phyloP scores from a whole-genome alignment of 495 filamentous ascomycete genomes.

The Talaromyces liani region DNA sequence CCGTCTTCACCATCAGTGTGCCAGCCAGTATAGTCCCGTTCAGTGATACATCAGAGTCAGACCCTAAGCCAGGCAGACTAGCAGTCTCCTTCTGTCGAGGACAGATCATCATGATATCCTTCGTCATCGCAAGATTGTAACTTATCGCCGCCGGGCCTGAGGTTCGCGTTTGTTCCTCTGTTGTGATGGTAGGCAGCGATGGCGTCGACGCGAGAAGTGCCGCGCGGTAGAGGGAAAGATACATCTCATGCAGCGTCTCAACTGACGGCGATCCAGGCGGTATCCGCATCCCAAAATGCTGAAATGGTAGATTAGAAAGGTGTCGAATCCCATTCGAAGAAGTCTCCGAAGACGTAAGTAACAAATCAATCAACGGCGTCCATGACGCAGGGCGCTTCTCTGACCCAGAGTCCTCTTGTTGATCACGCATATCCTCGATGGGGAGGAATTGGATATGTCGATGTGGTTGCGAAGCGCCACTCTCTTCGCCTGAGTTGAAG shows the following conservation, averaged over 20 bases:
- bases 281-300: constrained; percentile 31
- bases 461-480: constrained; percentile 75
- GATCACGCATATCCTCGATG: constrained; percentile 55
- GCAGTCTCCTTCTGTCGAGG: constrained; percentile 47
- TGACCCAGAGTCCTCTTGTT: constrained; percentile 16
- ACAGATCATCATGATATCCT: constrained; percentile 57
- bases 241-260: constrained; percentile 35
- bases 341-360: constrained; percentile 11
- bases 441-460: constrained; percentile 74
- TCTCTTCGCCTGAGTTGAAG: constrained; percentile 72
- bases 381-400: constrained; percentile 17
- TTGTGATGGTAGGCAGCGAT: constrained; percentile 3
- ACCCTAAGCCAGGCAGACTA: constrained; percentile 14
- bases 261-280: constrained; percentile 33
- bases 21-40: constrained; percentile 79
- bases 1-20: constrained; percentile 70
- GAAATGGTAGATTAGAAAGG: constrained; percentile 38
- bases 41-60: constrained; percentile 50
- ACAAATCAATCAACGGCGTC: constrained; percentile 49
- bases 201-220: constrained; percentile 31
- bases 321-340: constrained; percentile 12
- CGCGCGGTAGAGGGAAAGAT: constrained; percentile 46
- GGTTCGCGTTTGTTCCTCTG: constrained; percentile 12
- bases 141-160: constrained; percentile 51
- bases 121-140: constrained; percentile 77